phyloP scores from a whole-genome alignment of 2,329 filamentous ascomycete species.

The Eutypella sp. region DNA sequence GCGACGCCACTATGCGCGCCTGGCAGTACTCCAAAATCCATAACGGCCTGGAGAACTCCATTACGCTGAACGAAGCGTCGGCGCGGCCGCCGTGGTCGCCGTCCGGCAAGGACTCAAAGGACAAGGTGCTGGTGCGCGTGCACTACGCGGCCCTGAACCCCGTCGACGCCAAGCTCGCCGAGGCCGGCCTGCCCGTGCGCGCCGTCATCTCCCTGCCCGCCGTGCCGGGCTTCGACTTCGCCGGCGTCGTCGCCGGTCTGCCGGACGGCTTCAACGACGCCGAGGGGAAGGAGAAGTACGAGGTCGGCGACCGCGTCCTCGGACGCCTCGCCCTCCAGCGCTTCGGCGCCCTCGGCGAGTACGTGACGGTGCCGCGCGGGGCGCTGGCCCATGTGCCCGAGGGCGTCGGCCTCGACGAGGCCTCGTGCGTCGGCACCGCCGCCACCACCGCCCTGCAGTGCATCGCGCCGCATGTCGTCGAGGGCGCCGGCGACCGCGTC shows the following conservation, averaged over 20 bases:
- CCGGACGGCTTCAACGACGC: constrained; percentile 6
- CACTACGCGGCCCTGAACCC: constrained; percentile 53
- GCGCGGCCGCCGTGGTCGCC: constrained; percentile 34
- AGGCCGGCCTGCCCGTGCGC: constrained; percentile 38
- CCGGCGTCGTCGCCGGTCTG: constrained; percentile 33
- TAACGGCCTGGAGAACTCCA: constrained; percentile 47
- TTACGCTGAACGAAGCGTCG: constrained; percentile 39
- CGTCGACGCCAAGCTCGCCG: constrained; percentile 59
- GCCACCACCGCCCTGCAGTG: constrained; percentile 43
- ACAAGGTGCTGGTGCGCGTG: constrained; percentile 52
- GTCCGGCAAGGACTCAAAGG: constrained; percentile 26
- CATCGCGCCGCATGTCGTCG: constrained; percentile 40
- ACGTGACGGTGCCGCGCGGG: constrained; percentile 26
- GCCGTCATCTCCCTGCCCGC: constrained; percentile 36
- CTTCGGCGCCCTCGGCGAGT: constrained; percentile 39
- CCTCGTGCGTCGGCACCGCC: constrained; percentile 39
- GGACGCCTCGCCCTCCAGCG: constrained; percentile 27
- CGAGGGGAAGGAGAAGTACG: constrained; percentile 23
- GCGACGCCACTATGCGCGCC: too few relatives aligned
- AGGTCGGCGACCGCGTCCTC: constrained; percentile 40
- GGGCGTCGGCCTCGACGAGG: constrained; percentile 35
- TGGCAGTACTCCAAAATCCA: constrained; percentile 48
- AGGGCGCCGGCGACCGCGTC: constrained; percentile 46
- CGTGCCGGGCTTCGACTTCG: constrained; percentile 47
- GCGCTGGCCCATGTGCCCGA: constrained; percentile 36